Conservation (phyloP, 176 grass and related monocot genomes). For the Zizania latifolia region DNA sequence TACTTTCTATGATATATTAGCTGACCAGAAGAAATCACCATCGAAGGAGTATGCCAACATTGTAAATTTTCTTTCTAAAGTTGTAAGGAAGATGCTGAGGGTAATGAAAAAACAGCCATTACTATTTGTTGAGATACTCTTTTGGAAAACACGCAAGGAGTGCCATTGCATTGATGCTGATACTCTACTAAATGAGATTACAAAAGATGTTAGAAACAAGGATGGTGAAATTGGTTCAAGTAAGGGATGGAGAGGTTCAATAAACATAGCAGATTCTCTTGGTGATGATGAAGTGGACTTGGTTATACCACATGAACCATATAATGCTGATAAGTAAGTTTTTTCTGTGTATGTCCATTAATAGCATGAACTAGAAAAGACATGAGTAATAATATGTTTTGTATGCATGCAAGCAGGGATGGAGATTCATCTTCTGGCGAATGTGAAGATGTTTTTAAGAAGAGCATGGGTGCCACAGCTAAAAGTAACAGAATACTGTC, state of each 20-base stretch:
- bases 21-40: conserved; percentile 59
- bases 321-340: conserved; percentile 65
- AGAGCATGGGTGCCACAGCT: conserved; percentile 31
- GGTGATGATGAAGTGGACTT: conserved; percentile 92
- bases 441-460: conserved; percentile 30
- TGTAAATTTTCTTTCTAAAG: conserved; percentile 84
- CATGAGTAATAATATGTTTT: neutral
- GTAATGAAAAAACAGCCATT: conserved; percentile 76
- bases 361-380: neutral
- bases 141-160: conserved; percentile 92
- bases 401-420: conserved; percentile 45
- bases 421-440: conserved; percentile 44
- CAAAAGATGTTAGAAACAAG: conserved; percentile 45
- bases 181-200: conserved; percentile 49
- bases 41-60: conserved; percentile 73
- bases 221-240: conserved; percentile 37
- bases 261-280: conserved; percentile 93
- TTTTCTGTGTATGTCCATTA: conserved; percentile 1
- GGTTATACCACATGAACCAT: conserved; percentile 50
- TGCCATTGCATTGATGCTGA: conserved; percentile 85
- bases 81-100: conserved; percentile 85
- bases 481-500: conserved; percentile 46
- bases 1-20: conserved; percentile 80
- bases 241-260: conserved; percentile 33
- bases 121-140: conserved; percentile 87